phyloP scores from a whole-genome alignment of 164 flowering plant species.

The Berberis thunbergii region DNA sequence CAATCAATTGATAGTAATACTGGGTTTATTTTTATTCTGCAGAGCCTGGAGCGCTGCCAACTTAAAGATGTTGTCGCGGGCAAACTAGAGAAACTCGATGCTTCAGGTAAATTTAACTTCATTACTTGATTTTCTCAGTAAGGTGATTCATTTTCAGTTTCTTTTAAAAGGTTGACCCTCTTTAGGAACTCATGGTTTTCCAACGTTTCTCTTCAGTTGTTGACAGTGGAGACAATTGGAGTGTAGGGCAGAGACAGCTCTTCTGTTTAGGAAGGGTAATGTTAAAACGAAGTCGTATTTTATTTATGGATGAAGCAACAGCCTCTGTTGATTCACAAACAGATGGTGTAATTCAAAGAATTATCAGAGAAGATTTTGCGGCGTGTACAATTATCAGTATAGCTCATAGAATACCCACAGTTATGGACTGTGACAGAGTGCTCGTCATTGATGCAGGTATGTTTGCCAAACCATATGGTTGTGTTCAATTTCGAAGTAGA shows the following conservation, averaged over 20 bases:
- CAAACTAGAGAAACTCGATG: slow-evolving; percentile 70
- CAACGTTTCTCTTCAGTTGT: slow-evolving; percentile 32
- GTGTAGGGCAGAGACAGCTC: slow-evolving; percentile 88
- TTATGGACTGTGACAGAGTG: slow-evolving; percentile 86
- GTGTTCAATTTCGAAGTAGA: not conserved
- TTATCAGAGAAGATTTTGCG: slow-evolving; percentile 73
- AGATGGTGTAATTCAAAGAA: slow-evolving; percentile 72
- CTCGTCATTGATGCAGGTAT: slow-evolving; percentile 80
- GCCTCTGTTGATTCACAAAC: slow-evolving; percentile 92
- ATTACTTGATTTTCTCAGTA: not conserved
- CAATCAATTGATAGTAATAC: not conserved
- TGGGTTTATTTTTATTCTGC: slow-evolving; percentile 1
- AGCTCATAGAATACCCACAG: slow-evolving; percentile 93
- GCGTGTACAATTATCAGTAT: slow-evolving; percentile 84
- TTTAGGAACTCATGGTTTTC: slow-evolving; percentile 1
- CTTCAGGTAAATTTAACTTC: slow-evolving; percentile 35
- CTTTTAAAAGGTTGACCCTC: not conserved
- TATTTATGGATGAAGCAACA: slow-evolving; percentile 96
- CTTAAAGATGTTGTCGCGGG: slow-evolving; percentile 37
- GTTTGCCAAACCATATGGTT: not conserved
- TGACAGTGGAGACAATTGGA: slow-evolving; percentile 90
- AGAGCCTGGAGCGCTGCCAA: slow-evolving; percentile 62
- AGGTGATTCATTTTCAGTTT: not conserved
- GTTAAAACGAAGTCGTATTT: slow-evolving; percentile 61
- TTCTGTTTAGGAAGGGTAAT: slow-evolving; percentile 78